phyloP scores from a whole-genome alignment of 225 moss, liverwort and hornwort species.

The Anthoceros angustus region DNA sequence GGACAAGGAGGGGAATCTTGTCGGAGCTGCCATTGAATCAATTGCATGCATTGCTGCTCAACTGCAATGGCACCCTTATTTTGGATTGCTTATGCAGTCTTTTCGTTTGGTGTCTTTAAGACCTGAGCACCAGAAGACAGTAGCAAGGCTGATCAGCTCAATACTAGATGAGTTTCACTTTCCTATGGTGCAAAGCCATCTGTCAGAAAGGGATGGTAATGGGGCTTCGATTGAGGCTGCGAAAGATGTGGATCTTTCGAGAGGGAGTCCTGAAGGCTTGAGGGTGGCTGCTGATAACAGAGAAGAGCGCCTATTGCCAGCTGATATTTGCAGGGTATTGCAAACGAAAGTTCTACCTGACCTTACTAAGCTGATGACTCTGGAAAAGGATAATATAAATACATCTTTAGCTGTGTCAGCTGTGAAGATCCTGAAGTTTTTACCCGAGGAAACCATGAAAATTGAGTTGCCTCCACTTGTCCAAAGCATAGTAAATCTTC shows the following conservation, averaged over 20 bases:
- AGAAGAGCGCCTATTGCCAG: conserved; percentile 22
- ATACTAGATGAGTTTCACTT: conserved; percentile 82
- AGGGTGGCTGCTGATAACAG: background rate
- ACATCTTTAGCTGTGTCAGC: conserved; percentile 69
- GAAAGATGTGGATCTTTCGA: no score
- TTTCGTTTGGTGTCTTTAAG: conserved; percentile 61
- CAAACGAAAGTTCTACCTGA: conserved; percentile 70
- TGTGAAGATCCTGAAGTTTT: conserved; percentile 71
- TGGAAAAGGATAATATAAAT: conserved; percentile 77
- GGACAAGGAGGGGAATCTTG: conserved; percentile 89
- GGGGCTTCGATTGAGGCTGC: background rate
- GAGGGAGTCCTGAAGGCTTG: no score
- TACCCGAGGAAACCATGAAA: conserved; percentile 57
- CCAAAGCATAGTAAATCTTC: conserved; percentile 72
- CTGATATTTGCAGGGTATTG: conserved; percentile 35
- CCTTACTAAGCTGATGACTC: conserved; percentile 66
- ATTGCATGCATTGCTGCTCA: conserved; percentile 57
- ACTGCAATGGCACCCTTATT: conserved; percentile 81
- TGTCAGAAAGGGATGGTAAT: conserved; percentile 6
- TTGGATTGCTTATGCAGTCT: conserved; percentile 70
- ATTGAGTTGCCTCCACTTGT: conserved; percentile 77
- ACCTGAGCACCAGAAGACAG: conserved; percentile 59
- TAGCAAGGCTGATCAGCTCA: conserved; percentile 61
- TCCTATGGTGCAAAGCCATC: conserved; percentile 22
- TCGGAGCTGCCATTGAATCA: conserved; percentile 55